Conservation (phyloP, 2,329 filamentous ascomycete species). For the Botrytis hyacinthi region DNA sequence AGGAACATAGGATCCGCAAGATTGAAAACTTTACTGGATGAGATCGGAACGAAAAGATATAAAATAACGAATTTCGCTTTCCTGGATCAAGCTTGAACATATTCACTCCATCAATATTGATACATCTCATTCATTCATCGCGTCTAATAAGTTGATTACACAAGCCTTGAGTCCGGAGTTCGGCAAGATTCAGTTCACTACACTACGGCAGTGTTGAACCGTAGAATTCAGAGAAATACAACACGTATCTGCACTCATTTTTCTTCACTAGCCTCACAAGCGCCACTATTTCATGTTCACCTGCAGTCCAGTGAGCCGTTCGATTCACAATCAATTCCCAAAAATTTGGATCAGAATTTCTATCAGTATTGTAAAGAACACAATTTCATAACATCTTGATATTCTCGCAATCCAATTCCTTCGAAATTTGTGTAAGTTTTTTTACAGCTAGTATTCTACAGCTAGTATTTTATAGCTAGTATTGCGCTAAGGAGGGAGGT, state of each 20-base stretch:
- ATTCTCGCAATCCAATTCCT: background rate
- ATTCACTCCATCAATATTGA: background rate
- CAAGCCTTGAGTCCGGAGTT: background rate
- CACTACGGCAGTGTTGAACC: background rate
- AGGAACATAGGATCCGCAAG: background rate
- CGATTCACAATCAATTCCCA: background rate
- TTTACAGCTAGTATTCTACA: background rate
- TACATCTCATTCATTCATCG: background rate
- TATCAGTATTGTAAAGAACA: background rate
- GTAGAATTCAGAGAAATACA: background rate
- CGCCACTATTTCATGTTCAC: background rate
- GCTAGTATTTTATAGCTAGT: too few relatives aligned
- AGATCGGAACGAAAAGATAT: background rate
- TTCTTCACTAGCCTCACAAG: background rate
- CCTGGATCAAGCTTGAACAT: background rate
- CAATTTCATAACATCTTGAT: background rate
- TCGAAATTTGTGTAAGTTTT: background rate
- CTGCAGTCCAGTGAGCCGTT: background rate
- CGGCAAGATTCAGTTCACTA: background rate
- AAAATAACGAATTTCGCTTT: background rate
- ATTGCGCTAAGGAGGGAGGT: background rate
- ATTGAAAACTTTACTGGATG: background rate
- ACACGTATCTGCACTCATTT: background rate
- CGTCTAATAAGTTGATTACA: background rate
- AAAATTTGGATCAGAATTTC: background rate